A percentile compares a stretch with the other conserved stretches of the same genome.
Evolutionary conservation across 2,329 filamentous ascomycete genomes (phyloP).

Genomic region (Calonectria honghensis): DNA sequence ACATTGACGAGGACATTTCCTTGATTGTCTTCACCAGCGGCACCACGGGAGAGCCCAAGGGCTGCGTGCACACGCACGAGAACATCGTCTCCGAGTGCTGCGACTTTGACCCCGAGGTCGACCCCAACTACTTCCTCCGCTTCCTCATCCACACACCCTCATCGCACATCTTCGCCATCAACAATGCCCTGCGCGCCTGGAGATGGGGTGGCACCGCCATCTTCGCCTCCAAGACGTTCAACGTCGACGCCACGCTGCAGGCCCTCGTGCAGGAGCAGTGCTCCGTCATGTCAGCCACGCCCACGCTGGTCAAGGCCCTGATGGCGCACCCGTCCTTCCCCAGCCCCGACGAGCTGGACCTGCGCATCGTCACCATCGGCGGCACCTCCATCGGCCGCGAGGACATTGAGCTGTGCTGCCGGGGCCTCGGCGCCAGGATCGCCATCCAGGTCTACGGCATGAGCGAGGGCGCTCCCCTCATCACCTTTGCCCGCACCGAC

Average conservation of each 20-base stretch:
- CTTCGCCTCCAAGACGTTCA: conserved; percentile 60
- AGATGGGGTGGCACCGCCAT: conserved; percentile 59
- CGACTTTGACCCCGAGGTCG: conserved; percentile 60
- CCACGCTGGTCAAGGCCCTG: conserved; percentile 60
- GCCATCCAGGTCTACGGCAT: conserved; percentile 66
- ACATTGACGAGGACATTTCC: conserved; percentile 47
- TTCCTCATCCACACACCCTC: conserved; percentile 63
- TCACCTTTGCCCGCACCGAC: conserved; percentile 62
- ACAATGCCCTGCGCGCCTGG: conserved; percentile 63
- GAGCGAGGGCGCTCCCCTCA: conserved; percentile 65
- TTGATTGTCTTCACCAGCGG: conserved; percentile 70
- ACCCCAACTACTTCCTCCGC: conserved; percentile 53
- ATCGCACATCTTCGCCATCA: conserved; percentile 63
- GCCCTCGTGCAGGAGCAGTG: conserved; percentile 59
- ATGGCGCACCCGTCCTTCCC: conserved; percentile 57
- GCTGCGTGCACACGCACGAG: conserved; percentile 63
- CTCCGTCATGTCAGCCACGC: conserved; percentile 64
- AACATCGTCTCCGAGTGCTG: conserved; percentile 63
- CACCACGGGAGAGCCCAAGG: conserved; percentile 69
- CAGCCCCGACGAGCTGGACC: conserved; percentile 51
- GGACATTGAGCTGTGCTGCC: conserved; percentile 58
- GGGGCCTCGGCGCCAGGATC: conserved; percentile 57
- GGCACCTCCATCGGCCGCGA: conserved; percentile 57
- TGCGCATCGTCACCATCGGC: conserved; percentile 60
- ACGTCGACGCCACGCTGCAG: conserved; percentile 57